A percentile compares a stretch with the other conserved stretches of the same genome.
phyloP scores from a whole-genome alignment of 345 rosid species.

The Eucalyptus grandis region DNA sequence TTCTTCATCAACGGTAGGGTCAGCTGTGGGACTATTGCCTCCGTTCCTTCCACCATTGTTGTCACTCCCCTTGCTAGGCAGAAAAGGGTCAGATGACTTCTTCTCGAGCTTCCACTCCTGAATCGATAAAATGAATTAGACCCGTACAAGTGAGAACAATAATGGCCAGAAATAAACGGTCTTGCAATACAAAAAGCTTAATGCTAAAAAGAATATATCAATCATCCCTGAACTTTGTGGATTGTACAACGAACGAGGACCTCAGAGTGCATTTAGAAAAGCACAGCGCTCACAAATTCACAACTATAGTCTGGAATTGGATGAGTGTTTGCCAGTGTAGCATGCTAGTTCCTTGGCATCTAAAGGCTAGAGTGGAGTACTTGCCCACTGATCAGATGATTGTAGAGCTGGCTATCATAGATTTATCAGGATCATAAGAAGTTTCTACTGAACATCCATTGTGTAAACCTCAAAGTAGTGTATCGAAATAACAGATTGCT shows the following conservation, averaged over 20 bases:
- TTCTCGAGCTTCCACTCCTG: constrained; percentile 92
- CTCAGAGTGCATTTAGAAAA: background rate
- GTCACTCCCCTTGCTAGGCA: constrained; percentile 30
- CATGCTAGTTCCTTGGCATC: background rate
- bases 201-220: background rate
- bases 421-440: background rate
- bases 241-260: background rate
- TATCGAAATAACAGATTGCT: background rate
- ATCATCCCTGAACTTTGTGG: background rate
- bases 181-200: background rate
- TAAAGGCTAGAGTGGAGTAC: background rate
- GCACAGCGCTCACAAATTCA: background rate
- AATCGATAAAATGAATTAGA: background rate
- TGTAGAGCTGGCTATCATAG: background rate
- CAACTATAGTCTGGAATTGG: background rate
- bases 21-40: constrained; percentile 16
- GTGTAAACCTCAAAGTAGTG: background rate
- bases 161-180: background rate
- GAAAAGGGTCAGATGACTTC: constrained; percentile 74
- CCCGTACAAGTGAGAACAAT: background rate
- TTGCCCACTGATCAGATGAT: background rate
- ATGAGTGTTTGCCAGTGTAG: background rate
- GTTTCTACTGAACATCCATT: background rate
- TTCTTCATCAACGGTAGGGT: constrained; percentile 57
- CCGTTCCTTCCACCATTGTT: constrained; percentile 12